Conservation (phyloP, 208 protist genomes). For the Endotrypanum monterogeii region DNA sequence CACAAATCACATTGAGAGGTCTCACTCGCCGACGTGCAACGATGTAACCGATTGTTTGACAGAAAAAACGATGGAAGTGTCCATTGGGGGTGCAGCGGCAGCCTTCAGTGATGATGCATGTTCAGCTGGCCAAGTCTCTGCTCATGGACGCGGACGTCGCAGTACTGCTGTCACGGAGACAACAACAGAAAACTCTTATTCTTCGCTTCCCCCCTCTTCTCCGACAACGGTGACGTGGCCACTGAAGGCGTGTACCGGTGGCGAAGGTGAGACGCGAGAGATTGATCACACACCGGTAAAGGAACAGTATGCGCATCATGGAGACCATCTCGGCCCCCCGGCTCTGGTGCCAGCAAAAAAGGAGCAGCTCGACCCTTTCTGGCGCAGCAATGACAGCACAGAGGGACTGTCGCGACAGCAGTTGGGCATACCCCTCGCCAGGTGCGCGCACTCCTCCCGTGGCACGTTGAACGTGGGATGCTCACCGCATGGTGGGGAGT, state of each 20-base stretch:
- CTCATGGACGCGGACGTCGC: neutral
- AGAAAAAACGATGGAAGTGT: neutral
- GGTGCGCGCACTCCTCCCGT: neutral
- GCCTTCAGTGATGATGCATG: neutral
- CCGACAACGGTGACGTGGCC: neutral
- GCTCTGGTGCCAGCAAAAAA: too few species aligned
- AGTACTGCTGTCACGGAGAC: neutral
- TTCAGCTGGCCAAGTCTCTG: neutral
- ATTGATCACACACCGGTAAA: too few species aligned
- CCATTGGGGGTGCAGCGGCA: neutral
- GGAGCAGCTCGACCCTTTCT: too few species aligned
- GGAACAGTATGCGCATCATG: neutral
- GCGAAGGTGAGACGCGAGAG: neutral
- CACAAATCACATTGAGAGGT: neutral
- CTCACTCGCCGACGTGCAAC: neutral
- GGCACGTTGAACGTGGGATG: too few species aligned
- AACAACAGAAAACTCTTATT: neutral
- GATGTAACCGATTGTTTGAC: neutral
- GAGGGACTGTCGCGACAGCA: neutral
- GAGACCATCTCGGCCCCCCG: neutral
- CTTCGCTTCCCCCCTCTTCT: neutral
- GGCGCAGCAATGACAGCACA: neutral
- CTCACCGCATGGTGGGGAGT: too few species aligned
- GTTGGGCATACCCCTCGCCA: neutral
- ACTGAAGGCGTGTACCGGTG: neutral